Conservation (phyloP, 371 early-diverging fungal genomes). For the Rhizopus arrhizus region DNA sequence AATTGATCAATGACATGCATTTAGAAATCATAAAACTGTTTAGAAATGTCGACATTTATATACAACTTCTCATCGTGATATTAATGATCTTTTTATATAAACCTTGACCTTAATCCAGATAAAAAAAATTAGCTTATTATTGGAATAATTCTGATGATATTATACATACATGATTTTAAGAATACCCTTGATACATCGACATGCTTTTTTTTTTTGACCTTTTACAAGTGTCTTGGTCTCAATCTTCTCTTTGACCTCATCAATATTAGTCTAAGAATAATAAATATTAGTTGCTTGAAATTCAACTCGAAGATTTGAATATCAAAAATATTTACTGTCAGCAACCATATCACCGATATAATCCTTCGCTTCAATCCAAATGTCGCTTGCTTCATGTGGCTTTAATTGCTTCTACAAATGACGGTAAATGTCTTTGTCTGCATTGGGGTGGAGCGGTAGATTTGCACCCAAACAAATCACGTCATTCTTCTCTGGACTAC, state of each 20-base stretch:
- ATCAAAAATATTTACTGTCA: conserved; percentile 22
- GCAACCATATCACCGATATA: conserved; percentile 14
- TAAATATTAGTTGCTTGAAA: conserved; percentile 21
- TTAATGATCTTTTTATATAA: conserved; percentile 17
- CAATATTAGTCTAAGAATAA: conserved; percentile 20
- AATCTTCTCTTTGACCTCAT: conserved; percentile 15
- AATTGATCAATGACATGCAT: too few species aligned
- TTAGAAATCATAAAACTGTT: too few species aligned
- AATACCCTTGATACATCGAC: conserved; percentile 14
- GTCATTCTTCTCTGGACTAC: conserved; percentile 21
- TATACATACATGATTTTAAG: conserved; percentile 26
- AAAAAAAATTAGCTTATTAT: conserved; percentile 19
- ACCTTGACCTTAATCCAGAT: conserved; percentile 17
- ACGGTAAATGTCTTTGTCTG: conserved; percentile 15
- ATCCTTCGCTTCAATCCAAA: conserved; percentile 12
- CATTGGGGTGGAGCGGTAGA: conserved; percentile 13
- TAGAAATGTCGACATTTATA: too few species aligned
- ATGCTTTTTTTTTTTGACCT: conserved; percentile 12
- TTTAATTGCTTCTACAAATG: conserved; percentile 13
- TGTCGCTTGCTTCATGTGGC: conserved; percentile 11
- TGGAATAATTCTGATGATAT: conserved; percentile 19
- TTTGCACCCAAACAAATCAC: conserved; percentile 15
- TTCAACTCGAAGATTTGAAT: conserved; percentile 5
- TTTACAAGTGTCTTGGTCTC: conserved; percentile 17
- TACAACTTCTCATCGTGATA: conserved; percentile 15